Percentiles rank a stretch among this genome's conserved stretches.
Conservation (phyloP, 495 filamentous ascomycete species). For the Cairneyella variabilis region DNA sequence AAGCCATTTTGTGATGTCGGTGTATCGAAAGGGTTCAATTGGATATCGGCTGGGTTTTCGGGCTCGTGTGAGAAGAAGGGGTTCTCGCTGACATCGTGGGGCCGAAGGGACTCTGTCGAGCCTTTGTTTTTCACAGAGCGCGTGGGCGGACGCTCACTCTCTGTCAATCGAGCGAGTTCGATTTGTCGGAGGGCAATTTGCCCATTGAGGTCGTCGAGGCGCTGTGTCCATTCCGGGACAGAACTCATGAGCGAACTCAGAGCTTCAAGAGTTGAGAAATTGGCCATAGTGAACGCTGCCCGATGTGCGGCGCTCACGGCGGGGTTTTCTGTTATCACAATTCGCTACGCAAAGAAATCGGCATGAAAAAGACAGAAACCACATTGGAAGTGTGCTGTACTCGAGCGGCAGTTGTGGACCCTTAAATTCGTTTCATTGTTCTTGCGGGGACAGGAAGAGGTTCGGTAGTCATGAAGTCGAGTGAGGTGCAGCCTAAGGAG, state of each 20-base stretch:
- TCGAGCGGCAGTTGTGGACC: background rate
- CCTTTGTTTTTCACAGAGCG: constrained; percentile 52
- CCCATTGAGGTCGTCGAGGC: constrained; percentile 63
- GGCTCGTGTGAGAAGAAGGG: constrained; percentile 10
- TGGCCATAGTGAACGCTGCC: constrained; percentile 5
- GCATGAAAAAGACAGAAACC: background rate
- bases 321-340: too few species aligned
- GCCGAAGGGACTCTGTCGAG: constrained; percentile 60
- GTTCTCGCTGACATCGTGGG: constrained; percentile 42
- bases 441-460: too few species aligned
- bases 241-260: constrained; percentile 58
- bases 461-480: background rate
- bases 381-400: background rate
- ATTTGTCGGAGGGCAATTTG: constrained; percentile 67
- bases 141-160: constrained; percentile 16
- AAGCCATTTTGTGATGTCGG: constrained; percentile 25
- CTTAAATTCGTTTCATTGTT: too few species aligned
- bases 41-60: constrained; percentile 1
- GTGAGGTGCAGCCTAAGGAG: too few species aligned
- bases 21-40: constrained; percentile 14
- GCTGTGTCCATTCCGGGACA: constrained; percentile 63
- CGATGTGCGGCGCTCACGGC: too few species aligned
- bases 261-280: constrained; percentile 49
- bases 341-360: background rate
- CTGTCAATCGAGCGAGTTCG: constrained; percentile 47